Base-by-base conservation (phyloP, 768 basidiomycete species). In the Amylocystis lapponica region DNA sequence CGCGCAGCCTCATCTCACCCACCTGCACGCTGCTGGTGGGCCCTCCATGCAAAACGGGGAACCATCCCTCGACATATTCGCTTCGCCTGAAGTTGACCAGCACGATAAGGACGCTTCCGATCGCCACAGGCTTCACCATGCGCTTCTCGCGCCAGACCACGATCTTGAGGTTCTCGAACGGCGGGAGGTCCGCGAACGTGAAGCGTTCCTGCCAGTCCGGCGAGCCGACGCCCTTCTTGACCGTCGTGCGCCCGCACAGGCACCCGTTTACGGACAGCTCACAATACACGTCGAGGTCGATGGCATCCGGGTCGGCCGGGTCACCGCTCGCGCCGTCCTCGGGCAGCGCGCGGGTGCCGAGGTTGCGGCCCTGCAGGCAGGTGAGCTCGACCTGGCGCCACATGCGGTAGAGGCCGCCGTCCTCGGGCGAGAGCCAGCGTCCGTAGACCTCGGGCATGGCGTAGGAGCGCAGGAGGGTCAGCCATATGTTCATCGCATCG, bases 171-270 rank as follows among this genome's bases (percentile, higher is more conserved):
- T 72, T 74, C 47, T 81, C 78, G 54, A 90, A 89, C 0, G 86
- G 85, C 14, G 90, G 87, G 21, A 93, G 64, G 55, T 90, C 87
- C 1, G 78, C 59, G 49, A 90, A 82, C 17, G 65, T 59, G 58
- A 94, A 92, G 31, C 56, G 68, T 64, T 94, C 91, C 49, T 87
- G 83, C 91, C 91, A 94, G 56, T 88, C 81, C 0, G 83, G 79
- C 32, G 74, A 73, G 27, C 75, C 78, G 41, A 75, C 65, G 16
- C 78, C 78, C 51, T 76, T 82, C 64, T 81, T 83, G 43, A 81
- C 70, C 2, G 84, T 83, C 2, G 90, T 90, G 41, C 84, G 75
- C 40, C 84, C 87, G 48, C 79, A 80, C 13, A 86, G 61, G 19
- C 70, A 70, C 51, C 72, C 72, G 51, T 88, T 86, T 34, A 85